A percentile compares a stretch with the other conserved stretches of the same genome.
phyloP scores from a whole-genome alignment of 371 early-diverging fungal species.

The Mortierella sp. region DNA sequence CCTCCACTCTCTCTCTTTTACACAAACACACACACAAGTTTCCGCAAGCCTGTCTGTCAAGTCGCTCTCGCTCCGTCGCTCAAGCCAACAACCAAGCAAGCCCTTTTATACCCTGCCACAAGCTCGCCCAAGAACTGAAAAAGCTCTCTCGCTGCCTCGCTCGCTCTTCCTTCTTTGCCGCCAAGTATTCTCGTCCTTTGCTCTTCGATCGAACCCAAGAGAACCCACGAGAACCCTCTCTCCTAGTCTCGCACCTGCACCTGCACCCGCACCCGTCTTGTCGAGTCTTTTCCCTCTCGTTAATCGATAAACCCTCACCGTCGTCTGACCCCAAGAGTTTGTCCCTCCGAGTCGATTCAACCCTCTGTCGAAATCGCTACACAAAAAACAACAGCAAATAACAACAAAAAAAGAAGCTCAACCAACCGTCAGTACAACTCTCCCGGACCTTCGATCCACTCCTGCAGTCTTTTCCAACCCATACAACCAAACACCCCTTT shows the following conservation, averaged over 20 bases:
- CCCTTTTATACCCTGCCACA: background rate
- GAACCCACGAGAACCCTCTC: slow-evolving; percentile 8
- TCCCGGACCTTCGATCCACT: slow-evolving; percentile 10
- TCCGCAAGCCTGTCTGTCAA: too few relatives aligned
- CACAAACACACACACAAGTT: background rate
- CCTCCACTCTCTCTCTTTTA: background rate
- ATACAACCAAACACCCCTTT: background rate
- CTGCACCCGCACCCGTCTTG: background rate
- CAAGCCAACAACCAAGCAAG: slow-evolving; percentile 11
- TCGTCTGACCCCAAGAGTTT: background rate
- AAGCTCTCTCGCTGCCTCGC: background rate
- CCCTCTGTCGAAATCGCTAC: background rate
- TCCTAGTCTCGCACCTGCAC: background rate
- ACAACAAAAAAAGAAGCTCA: background rate
- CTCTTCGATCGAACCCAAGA: slow-evolving; percentile 14
- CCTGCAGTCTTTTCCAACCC: background rate
- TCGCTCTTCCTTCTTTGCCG: slow-evolving; percentile 2
- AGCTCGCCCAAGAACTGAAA: background rate
- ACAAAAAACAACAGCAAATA: background rate
- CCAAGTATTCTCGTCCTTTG: background rate
- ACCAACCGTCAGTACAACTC: slow-evolving; percentile 1
- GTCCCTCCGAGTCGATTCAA: slow-evolving; percentile 1
- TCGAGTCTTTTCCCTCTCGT: background rate
- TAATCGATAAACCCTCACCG: slow-evolving; percentile 16
- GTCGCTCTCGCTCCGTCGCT: background rate